Base-by-base conservation (phyloP, 1,139 yeast species). In the Taiozyma sp. region DNA sequence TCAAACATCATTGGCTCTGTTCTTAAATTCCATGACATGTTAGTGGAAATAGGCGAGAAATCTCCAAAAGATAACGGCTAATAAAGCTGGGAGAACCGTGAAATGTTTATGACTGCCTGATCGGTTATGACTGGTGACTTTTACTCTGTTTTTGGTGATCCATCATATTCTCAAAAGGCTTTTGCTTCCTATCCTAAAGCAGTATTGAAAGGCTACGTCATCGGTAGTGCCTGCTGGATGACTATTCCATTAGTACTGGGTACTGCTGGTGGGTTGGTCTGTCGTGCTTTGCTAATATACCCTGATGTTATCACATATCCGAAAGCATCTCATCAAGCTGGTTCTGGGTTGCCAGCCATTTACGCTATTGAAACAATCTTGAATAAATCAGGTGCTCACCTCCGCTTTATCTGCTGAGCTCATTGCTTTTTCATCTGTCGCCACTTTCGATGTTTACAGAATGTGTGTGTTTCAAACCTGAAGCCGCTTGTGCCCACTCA, bases 271-370 rank as follows among this genome's bases (percentile, higher is more conserved):
- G 48, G 42, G 16, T 42, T 46, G 19, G 48, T 45, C 12, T 27
- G 34, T 34, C 24, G 42, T 56, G 71, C 78, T 8, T 70, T 79
- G 54, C 74, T 76, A 59, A 65, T 66, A 47, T 74, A 81, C 43
- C 72, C 77, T 22, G 65, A 70, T 24, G 79, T 82, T 73, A 79
- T 81, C 54, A 76, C 80, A 1, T 78, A 74, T 63, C 83, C 83
- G 16, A 58, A 28, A 28, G 30, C 30, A 28, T 28, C 30, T 8
- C 30, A 28, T 28, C 30, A 28, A 28, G 30, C 30, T 10, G 30
- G 30, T 28, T 28, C 30, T 28, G 30, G 30, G 9, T 28, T 28
- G 30, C 30, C 30, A 28, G 30, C 2, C 8, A 28, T 28, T 28
- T 28, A 28, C 12, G 30, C 30, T 10, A 2, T 28, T 28, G 30